Conservation (phyloP, 805 yeast genomes). For the Candida schatavii region DNA sequence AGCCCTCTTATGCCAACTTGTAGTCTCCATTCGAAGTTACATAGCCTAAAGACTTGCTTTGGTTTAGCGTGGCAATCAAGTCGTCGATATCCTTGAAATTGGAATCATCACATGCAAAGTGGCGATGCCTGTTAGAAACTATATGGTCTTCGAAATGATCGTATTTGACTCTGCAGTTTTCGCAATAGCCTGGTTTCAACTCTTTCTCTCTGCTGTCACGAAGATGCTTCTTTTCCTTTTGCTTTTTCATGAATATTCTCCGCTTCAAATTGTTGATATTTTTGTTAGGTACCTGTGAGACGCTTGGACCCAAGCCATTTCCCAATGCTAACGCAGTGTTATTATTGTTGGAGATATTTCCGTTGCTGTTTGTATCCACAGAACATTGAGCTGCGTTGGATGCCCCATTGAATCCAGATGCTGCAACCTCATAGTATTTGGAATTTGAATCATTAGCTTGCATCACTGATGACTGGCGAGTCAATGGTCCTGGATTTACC, state of each 20-base stretch:
- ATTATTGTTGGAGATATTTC: slow-evolving; percentile 22
- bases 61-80: slow-evolving; percentile 53
- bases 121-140: slow-evolving; percentile 62
- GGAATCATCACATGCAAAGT: slow-evolving; percentile 67
- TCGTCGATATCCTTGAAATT: slow-evolving; percentile 79
- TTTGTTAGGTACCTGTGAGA: slow-evolving; percentile 54
- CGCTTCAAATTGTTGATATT: slow-evolving; percentile 47
- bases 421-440: slow-evolving; percentile 43
- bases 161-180: slow-evolving; percentile 84
- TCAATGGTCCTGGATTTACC: slow-evolving; percentile 15
- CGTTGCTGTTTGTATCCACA: slow-evolving; percentile 38
- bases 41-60: slow-evolving; percentile 41
- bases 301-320: slow-evolving; percentile 61
- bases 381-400: slow-evolving; percentile 41
- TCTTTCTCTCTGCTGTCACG: slow-evolving; percentile 24
- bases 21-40: slow-evolving; percentile 41
- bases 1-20: slow-evolving; percentile 9
- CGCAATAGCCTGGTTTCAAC: slow-evolving; percentile 78
- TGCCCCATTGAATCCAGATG: slow-evolving; percentile 44
- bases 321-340: slow-evolving; percentile 19
- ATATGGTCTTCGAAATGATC: slow-evolving; percentile 79
- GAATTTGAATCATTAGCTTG: slow-evolving; percentile 32
- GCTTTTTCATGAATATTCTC: slow-evolving; percentile 42
- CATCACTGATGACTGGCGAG: slow-evolving; percentile 38
- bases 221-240: slow-evolving; percentile 18